A percentile compares a stretch with the other conserved stretches of the same genome.
phyloP scores from a whole-genome alignment of 202 grass and related monocot genomes.

The Brachypodium distachyon region DNA sequence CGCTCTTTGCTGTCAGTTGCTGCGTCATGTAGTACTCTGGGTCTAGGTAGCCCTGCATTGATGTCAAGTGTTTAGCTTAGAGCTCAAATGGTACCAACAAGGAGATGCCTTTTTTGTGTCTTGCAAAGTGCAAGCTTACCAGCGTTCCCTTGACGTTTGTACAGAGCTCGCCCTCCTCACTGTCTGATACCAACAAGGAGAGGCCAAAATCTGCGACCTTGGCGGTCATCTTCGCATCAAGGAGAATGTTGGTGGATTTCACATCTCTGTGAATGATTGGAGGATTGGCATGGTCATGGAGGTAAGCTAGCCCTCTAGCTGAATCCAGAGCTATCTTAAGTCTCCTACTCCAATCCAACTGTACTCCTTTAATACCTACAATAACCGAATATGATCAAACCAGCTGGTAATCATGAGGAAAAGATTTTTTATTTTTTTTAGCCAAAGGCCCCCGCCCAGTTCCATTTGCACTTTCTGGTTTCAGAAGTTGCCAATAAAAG shows the following conservation, averaged over 20 bases:
- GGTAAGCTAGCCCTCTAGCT: slow-evolving; percentile 75
- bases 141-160: slow-evolving; percentile 66
- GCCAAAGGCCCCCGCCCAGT: too few relatives aligned
- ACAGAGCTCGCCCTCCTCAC: slow-evolving; percentile 52
- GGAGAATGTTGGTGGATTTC: slow-evolving; percentile 75
- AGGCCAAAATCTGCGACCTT: slow-evolving; percentile 85
- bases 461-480: not conserved
- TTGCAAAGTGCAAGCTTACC: slow-evolving; percentile 29
- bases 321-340: slow-evolving; percentile 64
- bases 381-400: slow-evolving; percentile 8
- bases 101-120: too few relatives aligned
- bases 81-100: not conserved
- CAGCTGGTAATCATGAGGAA: not conserved
- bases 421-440: too few relatives aligned
- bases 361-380: slow-evolving; percentile 54
- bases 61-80: not conserved
- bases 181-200: slow-evolving; percentile 60
- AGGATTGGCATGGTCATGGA: slow-evolving; percentile 81
- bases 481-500: not conserved
- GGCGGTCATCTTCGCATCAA: slow-evolving; percentile 57
- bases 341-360: slow-evolving; percentile 60
- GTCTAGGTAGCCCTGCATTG: slow-evolving; percentile 71
- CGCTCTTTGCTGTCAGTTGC: slow-evolving; percentile 70
- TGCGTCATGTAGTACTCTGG: slow-evolving; percentile 83
- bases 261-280: slow-evolving; percentile 92